A percentile compares a stretch with the other conserved stretches of the same genome.
Evolutionary conservation across 1,284 basidiomycete species (phyloP).

Genomic region (Fistulina hepatica): DNA sequence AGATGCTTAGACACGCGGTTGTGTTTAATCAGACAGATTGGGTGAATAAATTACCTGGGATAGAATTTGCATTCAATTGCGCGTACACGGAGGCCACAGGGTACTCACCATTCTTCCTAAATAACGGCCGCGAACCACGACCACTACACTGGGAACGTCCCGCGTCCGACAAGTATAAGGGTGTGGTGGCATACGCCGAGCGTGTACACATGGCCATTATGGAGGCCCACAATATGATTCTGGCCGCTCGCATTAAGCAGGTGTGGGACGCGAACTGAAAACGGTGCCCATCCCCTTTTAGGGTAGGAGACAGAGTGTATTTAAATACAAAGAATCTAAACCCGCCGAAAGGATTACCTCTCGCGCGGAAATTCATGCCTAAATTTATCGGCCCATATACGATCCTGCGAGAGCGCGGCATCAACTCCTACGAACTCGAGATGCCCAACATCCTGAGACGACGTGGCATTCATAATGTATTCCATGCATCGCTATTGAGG

Average conservation of each 20-base stretch:
- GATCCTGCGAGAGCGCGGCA: slow-evolving; percentile 11
- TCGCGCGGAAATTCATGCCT: slow-evolving; percentile 23
- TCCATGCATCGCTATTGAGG: slow-evolving; percentile 2
- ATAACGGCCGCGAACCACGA: slow-evolving; percentile 18
- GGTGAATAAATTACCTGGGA: slow-evolving; percentile 13
- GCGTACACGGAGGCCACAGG: slow-evolving; percentile 15
- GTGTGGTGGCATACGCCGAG: slow-evolving; percentile 6
- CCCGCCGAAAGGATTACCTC: slow-evolving; percentile 24
- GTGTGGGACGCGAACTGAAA: slow-evolving; percentile 19
- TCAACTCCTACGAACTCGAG: slow-evolving; percentile 19
- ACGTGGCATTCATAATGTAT: not conserved
- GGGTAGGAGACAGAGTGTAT: slow-evolving; percentile 21
- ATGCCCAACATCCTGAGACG: slow-evolving; percentile 16
- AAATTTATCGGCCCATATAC: slow-evolving; percentile 25
- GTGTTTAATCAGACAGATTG: slow-evolving; percentile 19
- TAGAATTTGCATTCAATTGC: slow-evolving; percentile 20
- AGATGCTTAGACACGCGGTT: slow-evolving; percentile 20
- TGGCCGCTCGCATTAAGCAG: slow-evolving; percentile 16
- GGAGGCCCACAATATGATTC: slow-evolving; percentile 19
- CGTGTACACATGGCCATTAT: slow-evolving; percentile 10
- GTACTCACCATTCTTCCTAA: slow-evolving; percentile 21
- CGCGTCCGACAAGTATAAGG: slow-evolving; percentile 5
- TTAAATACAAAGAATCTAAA: slow-evolving; percentile 26
- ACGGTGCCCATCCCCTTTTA: slow-evolving; percentile 12
- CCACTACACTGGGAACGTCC: slow-evolving; percentile 8